Conservation (phyloP, 2,329 filamentous ascomycete genomes). For the Bipolaris cookei region DNA sequence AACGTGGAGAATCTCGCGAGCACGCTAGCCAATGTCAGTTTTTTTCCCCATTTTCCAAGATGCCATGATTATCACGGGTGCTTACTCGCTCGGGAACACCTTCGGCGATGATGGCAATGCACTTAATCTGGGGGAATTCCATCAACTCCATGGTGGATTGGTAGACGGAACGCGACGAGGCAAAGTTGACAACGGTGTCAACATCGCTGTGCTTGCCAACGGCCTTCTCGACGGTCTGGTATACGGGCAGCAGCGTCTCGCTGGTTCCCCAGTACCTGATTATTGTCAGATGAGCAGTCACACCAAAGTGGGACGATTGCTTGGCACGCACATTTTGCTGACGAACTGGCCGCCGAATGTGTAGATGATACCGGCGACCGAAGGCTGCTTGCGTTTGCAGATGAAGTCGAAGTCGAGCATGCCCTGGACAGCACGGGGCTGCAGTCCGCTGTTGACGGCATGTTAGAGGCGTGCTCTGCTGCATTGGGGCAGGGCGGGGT, state of each 20-base stretch:
- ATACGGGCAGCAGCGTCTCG: slow-evolving; percentile 97
- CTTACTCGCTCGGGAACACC: slow-evolving; percentile 96
- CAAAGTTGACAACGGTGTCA: slow-evolving; percentile 98
- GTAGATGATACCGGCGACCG: slow-evolving; percentile 99
- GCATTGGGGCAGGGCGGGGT: slow-evolving; percentile 3
- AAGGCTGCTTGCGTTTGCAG: slow-evolving; percentile 97
- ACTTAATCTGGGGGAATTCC: slow-evolving; percentile 95
- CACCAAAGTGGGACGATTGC: slow-evolving; percentile 10
- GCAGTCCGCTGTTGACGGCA: slow-evolving; percentile 71
- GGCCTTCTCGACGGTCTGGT: slow-evolving; percentile 92
- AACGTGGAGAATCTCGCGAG: slow-evolving; percentile 95
- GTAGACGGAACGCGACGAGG: slow-evolving; percentile 98
- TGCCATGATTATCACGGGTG: slow-evolving; percentile 24
- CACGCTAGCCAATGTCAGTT: slow-evolving; percentile 66
- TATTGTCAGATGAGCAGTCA: slow-evolving; percentile 22
- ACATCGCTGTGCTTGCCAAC: slow-evolving; percentile 96
- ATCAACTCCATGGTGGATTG: slow-evolving; percentile 98
- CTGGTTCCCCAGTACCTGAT: slow-evolving; percentile 95
- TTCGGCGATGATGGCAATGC: slow-evolving; percentile 98
- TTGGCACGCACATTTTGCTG: slow-evolving; percentile 83
- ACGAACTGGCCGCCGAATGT: slow-evolving; percentile 99
- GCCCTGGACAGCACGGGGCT: slow-evolving; percentile 74
- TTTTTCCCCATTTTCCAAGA: background rate
- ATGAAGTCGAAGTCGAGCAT: slow-evolving; percentile 99
- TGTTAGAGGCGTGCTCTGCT: slow-evolving; percentile 29